Conservation (phyloP, 306 rosid genomes). For the Dryas drummondii region DNA sequence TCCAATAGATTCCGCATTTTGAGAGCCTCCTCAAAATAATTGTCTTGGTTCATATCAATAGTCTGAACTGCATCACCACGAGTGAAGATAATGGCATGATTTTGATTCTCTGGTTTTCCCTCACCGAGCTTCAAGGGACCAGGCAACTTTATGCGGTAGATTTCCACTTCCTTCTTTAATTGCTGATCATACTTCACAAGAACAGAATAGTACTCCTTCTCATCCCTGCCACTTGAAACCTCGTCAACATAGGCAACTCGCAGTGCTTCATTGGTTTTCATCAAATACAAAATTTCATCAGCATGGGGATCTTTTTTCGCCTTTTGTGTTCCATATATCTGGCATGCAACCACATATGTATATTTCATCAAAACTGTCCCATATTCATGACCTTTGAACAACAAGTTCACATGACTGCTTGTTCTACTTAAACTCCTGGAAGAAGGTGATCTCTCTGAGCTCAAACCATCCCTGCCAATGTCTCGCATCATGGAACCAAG, state of each 20-base stretch:
- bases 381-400: conserved; percentile 89
- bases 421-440: conserved; percentile 62
- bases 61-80: conserved; percentile 96
- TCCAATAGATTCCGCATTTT: conserved; percentile 79
- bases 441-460: conserved; percentile 45
- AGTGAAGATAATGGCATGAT: conserved; percentile 85
- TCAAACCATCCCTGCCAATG: conserved; percentile 36
- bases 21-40: conserved; percentile 92
- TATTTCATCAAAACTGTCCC: conserved; percentile 93
- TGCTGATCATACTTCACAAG: conserved; percentile 77
- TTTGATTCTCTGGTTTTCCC: conserved; percentile 96
- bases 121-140: conserved; percentile 89
- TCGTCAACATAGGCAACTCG: conserved; percentile 87
- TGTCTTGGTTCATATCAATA: conserved; percentile 95
- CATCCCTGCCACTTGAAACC: conserved; percentile 63
- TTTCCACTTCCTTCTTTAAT: conserved; percentile 75
- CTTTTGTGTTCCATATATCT: conserved; percentile 89
- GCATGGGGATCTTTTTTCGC: conserved; percentile 74
- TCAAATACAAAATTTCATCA: conserved; percentile 68
- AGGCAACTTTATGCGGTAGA: conserved; percentile 80
- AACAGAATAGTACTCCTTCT: conserved; percentile 69
- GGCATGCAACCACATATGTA: conserved; percentile 94
- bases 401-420: conserved; percentile 55
- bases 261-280: conserved; percentile 74
- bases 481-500: conserved; percentile 68